Percentiles rank a stretch among this genome's conserved stretches.
phyloP scores from a whole-genome alignment of 306 rosid genomes.

The Cicer yamashitae region DNA sequence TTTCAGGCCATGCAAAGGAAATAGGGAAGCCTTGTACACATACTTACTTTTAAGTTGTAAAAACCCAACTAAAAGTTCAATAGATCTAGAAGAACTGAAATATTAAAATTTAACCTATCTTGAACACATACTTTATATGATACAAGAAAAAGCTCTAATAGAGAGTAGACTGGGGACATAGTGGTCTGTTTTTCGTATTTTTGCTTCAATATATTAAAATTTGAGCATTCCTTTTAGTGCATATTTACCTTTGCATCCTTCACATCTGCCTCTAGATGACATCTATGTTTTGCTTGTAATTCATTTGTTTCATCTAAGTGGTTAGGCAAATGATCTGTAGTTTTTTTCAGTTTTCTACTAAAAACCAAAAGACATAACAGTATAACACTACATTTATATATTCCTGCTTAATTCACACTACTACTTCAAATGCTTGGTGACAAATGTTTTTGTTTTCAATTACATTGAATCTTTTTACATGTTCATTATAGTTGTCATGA shows the following conservation, averaged over 20 bases:
- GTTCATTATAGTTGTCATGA: neutral
- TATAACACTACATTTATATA: neutral
- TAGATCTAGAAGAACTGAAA: neutral
- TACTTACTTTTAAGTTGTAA: neutral
- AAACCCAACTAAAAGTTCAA: neutral
- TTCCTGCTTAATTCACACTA: slow-evolving; percentile 4
- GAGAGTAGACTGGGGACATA: neutral
- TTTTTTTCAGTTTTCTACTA: slow-evolving; percentile 25
- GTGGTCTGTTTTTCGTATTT: neutral
- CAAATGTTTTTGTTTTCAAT: neutral
- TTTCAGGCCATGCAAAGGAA: slow-evolving; percentile 23
- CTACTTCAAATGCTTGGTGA: neutral
- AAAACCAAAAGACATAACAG: slow-evolving; percentile 17
- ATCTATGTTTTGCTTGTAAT: neutral
- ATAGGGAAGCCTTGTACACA: slow-evolving; percentile 21
- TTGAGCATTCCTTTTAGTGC: neutral
- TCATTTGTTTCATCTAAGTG: slow-evolving; percentile 14
- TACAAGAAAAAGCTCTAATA: neutral
- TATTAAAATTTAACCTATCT: neutral
- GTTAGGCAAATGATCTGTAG: neutral
- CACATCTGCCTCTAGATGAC: slow-evolving; percentile 8
- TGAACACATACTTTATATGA: neutral
- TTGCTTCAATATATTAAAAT: slow-evolving; percentile 17
- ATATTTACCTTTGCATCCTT: slow-evolving; percentile 9
- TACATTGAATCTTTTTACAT: slow-evolving; percentile 15